Percentiles rank a stretch among this genome's conserved stretches.
phyloP scores from a whole-genome alignment of 179 eudicot genomes.

The Silene vulgaris region DNA sequence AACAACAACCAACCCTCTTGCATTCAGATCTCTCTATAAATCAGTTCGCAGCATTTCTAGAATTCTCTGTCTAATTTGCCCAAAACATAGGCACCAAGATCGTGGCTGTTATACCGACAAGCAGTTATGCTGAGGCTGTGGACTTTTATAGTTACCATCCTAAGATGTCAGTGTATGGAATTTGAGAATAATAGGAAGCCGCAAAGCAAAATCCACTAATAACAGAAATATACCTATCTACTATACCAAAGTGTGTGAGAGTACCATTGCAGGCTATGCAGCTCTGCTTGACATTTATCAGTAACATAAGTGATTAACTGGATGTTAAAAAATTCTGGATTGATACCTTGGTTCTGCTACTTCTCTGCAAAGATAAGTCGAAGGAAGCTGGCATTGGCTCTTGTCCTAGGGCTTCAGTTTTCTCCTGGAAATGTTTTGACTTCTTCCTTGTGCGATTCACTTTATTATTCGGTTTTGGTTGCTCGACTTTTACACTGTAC shows the following conservation, averaged over 20 bases:
- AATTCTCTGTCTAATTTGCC: too few species aligned
- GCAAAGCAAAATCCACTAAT: not conserved
- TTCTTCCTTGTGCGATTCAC: conserved; percentile 4
- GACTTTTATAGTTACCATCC: not conserved
- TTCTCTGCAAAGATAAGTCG: conserved; percentile 3
- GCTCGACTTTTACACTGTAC: not conserved
- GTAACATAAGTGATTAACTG: not conserved
- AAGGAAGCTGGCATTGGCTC: conserved; percentile 1
- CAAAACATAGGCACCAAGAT: too few species aligned
- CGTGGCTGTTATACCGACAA: too few species aligned
- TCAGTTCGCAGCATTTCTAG: too few species aligned
- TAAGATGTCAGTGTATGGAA: conserved; percentile 1
- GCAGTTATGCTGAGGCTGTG: too few species aligned
- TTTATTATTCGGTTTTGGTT: not conserved
- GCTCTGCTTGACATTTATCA: conserved; percentile 14
- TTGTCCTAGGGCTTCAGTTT: not conserved
- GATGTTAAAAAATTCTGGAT: not conserved
- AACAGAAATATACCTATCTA: not conserved
- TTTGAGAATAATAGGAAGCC: not conserved
- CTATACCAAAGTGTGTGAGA: not conserved
- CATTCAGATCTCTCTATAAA: too few species aligned
- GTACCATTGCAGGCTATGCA: not conserved
- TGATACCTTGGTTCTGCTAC: conserved; percentile 25
- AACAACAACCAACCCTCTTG: too few species aligned
- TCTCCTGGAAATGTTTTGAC: not conserved